Evolutionary conservation across 208 protist genomes (phyloP), one percentile per base, ranked within the genome.

Genomic region (Wallacemonas sp.): DNA sequence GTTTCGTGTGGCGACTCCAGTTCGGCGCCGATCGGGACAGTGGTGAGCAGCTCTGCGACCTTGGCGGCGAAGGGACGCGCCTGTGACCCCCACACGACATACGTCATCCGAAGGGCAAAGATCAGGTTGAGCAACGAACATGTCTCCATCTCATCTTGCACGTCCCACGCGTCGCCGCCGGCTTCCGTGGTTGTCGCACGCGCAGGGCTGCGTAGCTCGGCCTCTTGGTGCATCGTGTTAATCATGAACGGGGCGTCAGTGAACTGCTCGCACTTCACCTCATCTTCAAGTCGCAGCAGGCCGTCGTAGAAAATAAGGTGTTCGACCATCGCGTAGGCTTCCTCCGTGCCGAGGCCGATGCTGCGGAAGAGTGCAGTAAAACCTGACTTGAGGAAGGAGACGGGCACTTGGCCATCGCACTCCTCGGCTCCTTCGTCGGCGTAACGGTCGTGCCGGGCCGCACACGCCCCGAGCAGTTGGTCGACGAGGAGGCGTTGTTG

Each of bases 211-310:
- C 19, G 48, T 26, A 37, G 10, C 9, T 76, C 54, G 58, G 39
- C 17, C 34, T 57, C 36, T 6, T 66, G 24, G n/a, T 44, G 37
- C 15, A 24, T 21, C 15, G 67, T 52, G 71, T 89, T 87, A 22
- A 95, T 66, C 57, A 85, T 73, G 55, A 92, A 74, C 12, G 82
- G 79, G 3, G 81, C 89, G 65, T 91, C 83, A 4, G 68, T 69
- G 66, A 91, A 95, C 64, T 95, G 89, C 70, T 91, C 86, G 13
- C 73, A 48, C 58, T 78, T 76, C 26, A 88, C 72, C 33, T 89
- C 83, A 22, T 88, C 82, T 19, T 91, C 83, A 24, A 80, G 59
- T 4, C 71, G 76, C 36, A 95, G 61, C 19, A 89, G 63, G 32
- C 79, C 54, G 70, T 89, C 71, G 67, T 92, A 95, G 42, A 79